Evolutionary conservation across 2,329 filamentous ascomycete species (phyloP).

Genomic region (Calycina herbarum): DNA sequence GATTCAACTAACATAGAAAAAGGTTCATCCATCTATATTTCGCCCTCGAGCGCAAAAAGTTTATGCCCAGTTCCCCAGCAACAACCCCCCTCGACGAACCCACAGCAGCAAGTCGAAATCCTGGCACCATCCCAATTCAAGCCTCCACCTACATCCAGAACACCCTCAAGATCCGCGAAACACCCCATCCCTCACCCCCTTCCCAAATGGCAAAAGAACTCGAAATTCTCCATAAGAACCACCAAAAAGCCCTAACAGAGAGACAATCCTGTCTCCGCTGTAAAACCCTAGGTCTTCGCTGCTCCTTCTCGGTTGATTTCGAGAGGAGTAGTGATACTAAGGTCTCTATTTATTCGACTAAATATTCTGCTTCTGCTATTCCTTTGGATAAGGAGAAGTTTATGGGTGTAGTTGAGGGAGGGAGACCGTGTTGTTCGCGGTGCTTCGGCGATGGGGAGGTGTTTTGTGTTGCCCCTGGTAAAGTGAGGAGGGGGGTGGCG

Average conservation of each 20-base stretch:
- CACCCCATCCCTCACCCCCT: too few relatives aligned
- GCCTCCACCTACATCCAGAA: too few relatives aligned
- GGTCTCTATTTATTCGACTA: neutral
- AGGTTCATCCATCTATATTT: neutral
- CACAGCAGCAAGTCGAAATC: neutral
- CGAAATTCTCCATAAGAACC: neutral
- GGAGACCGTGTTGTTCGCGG: neutral
- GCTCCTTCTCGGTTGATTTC: neutral
- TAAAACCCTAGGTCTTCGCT: neutral
- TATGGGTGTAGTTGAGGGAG: neutral
- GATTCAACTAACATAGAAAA: neutral
- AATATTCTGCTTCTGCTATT: neutral
- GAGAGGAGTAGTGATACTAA: neutral
- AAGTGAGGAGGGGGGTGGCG: neutral
- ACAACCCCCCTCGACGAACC: neutral
- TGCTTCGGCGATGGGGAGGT: neutral
- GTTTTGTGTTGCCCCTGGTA: neutral
- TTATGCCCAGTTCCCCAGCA: neutral
- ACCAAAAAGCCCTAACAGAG: neutral
- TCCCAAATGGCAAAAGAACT: neutral
- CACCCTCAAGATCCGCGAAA: too few relatives aligned
- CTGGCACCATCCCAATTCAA: too few relatives aligned
- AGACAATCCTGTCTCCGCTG: neutral
- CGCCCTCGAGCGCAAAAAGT: too few relatives aligned
- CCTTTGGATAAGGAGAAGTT: neutral